phyloP scores from a whole-genome alignment of 192 early-diverging fungal genomes.

The Nowakowskiella sp. region DNA sequence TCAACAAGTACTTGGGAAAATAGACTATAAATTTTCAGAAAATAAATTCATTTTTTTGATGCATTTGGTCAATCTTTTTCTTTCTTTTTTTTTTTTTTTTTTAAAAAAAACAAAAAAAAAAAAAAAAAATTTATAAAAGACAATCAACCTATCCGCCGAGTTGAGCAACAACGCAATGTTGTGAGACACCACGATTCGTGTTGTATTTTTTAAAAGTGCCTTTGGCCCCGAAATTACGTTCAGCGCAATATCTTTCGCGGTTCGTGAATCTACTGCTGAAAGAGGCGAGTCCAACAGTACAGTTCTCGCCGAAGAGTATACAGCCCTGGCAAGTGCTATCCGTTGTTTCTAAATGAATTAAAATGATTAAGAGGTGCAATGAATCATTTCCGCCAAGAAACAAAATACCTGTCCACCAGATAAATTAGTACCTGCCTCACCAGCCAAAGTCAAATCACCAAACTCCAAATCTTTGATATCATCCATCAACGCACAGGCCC shows the following conservation, averaged over 20 bases:
- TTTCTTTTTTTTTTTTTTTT: too few species aligned
- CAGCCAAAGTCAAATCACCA: conserved; percentile 37
- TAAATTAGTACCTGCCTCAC: conserved; percentile 79
- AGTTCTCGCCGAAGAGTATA: not conserved
- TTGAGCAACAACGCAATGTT: too few species aligned
- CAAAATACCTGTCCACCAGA: conserved; percentile 16
- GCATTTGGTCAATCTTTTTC: too few species aligned
- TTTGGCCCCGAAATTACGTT: too few species aligned
- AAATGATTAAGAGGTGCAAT: not conserved
- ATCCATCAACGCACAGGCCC: conserved; percentile 52
- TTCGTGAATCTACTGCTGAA: conserved; percentile 54
- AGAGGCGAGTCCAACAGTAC: conserved; percentile 23
- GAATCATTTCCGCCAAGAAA: not conserved
- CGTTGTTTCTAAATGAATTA: not conserved
- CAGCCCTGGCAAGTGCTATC: not conserved
- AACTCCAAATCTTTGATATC: conserved; percentile 42
- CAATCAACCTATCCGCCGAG: too few species aligned
- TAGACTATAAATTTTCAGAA: too few species aligned
- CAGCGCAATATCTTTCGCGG: not conserved
- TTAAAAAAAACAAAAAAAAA: too few species aligned
- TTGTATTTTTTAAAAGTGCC: too few species aligned
- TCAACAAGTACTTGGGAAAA: too few species aligned
- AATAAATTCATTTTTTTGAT: too few species aligned
- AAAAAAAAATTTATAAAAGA: too few species aligned
- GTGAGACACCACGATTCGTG: too few species aligned